phyloP scores from a whole-genome alignment of 495 filamentous ascomycete genomes.

The Penicillium atrosanguineum region DNA sequence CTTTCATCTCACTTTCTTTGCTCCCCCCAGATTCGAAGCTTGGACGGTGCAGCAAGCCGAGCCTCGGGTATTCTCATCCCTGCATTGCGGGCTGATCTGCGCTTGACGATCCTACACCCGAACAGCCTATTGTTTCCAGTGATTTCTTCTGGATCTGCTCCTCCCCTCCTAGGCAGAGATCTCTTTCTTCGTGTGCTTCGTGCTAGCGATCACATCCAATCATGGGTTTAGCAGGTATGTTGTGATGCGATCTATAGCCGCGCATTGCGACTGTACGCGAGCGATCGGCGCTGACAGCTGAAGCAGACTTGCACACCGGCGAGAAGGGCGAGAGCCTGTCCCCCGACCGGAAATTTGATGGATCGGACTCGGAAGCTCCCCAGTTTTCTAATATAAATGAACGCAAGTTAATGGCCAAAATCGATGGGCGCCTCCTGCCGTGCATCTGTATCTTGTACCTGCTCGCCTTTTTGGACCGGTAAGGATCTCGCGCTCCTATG shows the following conservation, averaged over 20 bases:
- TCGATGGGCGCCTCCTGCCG: slow-evolving; percentile 79
- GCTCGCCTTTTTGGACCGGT: slow-evolving; percentile 84
- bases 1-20: neutral
- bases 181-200: neutral
- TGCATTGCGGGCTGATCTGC: slow-evolving; percentile 17
- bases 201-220: slow-evolving; percentile 4
- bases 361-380: slow-evolving; percentile 25
- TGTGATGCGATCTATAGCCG: neutral
- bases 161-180: neutral
- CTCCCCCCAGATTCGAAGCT: neutral
- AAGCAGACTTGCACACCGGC: slow-evolving; percentile 21
- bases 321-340: slow-evolving; percentile 30
- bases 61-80: slow-evolving; percentile 14
- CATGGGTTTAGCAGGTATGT: slow-evolving; percentile 20
- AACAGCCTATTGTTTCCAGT: neutral
- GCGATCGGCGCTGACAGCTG: slow-evolving; percentile 12
- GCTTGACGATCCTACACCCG: slow-evolving; percentile 1
- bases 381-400: slow-evolving; percentile 58
- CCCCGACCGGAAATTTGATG: slow-evolving; percentile 1
- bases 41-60: neutral
- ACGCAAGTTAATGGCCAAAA: slow-evolving; percentile 66
- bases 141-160: neutral
- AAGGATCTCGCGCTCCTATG: slow-evolving; percentile 14
- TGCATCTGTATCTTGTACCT: slow-evolving; percentile 81
- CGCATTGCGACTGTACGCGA: neutral